These are phyloP conservation scores for Arctostaphylos glauca DNA, from an alignment of 148 eudicot genomes.

Conservation along the genomic window DNA sequence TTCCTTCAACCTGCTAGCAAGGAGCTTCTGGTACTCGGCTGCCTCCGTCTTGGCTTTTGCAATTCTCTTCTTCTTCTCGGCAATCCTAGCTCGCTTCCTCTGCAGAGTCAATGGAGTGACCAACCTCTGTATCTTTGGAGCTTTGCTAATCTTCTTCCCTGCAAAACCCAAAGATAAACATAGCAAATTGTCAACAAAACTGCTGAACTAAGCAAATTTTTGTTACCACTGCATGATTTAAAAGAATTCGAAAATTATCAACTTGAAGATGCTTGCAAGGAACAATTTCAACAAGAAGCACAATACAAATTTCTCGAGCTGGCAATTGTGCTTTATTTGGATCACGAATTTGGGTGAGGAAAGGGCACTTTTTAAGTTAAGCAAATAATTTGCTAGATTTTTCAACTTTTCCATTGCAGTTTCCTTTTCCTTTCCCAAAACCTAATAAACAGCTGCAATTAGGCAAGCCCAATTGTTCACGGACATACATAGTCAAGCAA, in stretches of 20 bases:
- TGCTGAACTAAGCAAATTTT: not conserved
- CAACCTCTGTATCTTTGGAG: constrained; percentile 28
- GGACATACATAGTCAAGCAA: no score
- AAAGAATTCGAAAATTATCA: not conserved
- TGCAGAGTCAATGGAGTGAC: constrained; percentile 27
- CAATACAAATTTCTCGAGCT: not conserved
- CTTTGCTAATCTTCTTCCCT: constrained; percentile 21
- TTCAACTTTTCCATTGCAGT: not conserved
- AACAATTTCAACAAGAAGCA: not conserved
- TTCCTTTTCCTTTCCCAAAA: not conserved
- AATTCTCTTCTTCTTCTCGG: constrained; percentile 21
- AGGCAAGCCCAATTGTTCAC: no score
- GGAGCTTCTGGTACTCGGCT: constrained; percentile 22
- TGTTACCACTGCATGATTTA: not conserved
- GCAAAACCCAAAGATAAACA: not conserved
- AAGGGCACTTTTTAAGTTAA: not conserved
- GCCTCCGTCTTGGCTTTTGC: constrained; percentile 25
- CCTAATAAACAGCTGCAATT: not conserved
- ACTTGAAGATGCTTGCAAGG: not conserved
- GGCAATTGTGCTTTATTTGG: not conserved
- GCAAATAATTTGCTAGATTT: not conserved
- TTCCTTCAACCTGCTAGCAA: constrained; percentile 20
- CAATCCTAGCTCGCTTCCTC: constrained; percentile 25
- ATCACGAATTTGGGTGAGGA: not conserved
- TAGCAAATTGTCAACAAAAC: not conserved